Evolutionary conservation across 148 eudicot species (phyloP).

Genomic region (Rhododendron williamsianum): DNA sequence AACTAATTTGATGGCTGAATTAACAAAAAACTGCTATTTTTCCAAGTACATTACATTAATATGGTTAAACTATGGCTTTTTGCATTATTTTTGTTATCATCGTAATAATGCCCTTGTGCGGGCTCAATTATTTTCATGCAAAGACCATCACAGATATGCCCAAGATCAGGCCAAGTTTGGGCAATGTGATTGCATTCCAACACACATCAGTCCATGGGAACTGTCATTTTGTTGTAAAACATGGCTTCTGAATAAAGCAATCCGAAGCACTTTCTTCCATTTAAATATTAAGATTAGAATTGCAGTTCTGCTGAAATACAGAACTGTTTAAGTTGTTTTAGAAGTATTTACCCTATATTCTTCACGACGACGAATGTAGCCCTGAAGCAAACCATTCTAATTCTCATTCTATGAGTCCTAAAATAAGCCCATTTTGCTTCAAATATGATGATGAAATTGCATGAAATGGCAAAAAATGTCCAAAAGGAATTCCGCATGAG

Average conservation of each 20-base stretch:
- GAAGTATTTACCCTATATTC: background rate
- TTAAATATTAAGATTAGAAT: background rate
- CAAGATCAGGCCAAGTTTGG: conserved; percentile 5
- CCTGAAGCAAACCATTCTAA: background rate
- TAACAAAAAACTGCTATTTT: no score
- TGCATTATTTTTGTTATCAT: background rate
- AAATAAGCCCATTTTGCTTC: background rate
- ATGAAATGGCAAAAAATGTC: background rate
- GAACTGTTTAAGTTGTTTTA: background rate
- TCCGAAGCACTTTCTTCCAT: background rate
- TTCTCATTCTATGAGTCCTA: background rate
- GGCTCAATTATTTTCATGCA: no score
- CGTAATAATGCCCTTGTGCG: no score
- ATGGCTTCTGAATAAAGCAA: background rate
- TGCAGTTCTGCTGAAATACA: background rate
- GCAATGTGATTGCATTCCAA: conserved; percentile 8
- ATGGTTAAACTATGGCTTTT: background rate
- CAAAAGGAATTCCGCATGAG: background rate
- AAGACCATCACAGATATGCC: background rate
- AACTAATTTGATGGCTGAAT: background rate
- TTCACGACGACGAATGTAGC: background rate
- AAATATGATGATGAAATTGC: background rate
- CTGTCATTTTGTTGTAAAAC: background rate
- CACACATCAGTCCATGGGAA: background rate
- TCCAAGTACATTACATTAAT: background rate